Percentiles rank a stretch among this genome's conserved stretches.
phyloP scores from a whole-genome alignment of 2,329 filamentous ascomycete species.

The Trichophyton schoenleinii region DNA sequence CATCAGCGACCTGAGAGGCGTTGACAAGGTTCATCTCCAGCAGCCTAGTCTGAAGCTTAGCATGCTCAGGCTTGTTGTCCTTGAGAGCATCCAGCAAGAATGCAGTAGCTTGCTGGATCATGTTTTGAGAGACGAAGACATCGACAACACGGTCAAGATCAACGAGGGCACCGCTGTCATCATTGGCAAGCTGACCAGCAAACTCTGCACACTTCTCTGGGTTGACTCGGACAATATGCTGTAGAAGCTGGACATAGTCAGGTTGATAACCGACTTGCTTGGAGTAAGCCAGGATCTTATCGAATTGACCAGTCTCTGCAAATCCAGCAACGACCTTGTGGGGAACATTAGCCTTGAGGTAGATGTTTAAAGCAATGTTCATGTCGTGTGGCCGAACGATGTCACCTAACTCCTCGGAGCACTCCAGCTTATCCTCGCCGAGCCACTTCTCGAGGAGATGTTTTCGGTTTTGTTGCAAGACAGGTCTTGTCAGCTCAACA shows the following conservation, averaged over 20 bases:
- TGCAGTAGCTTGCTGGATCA: conserved; percentile 96
- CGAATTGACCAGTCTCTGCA: conserved; percentile 91
- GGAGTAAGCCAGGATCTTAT: conserved; percentile 88
- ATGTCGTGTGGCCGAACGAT: conserved; percentile 82
- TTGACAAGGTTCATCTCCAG: conserved; percentile 97
- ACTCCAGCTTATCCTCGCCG: conserved; percentile 87
- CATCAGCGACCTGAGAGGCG: conserved; percentile 92
- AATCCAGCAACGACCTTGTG: conserved; percentile 93
- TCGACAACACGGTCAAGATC: conserved; percentile 92
- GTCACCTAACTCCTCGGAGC: conserved; percentile 92
- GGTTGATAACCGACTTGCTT: conserved; percentile 76
- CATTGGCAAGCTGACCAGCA: conserved; percentile 79
- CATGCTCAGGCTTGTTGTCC: conserved; percentile 89
- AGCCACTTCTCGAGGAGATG: conserved; percentile 97
- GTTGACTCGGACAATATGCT: conserved; percentile 83
- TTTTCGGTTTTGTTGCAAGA: conserved; percentile 86
- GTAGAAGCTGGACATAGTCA: conserved; percentile 85
- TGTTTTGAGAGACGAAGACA: conserved; percentile 94
- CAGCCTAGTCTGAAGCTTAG: conserved; percentile 80
- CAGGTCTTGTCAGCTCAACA: conserved; percentile 81
- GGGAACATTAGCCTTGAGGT: conserved; percentile 77
- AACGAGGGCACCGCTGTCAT: conserved; percentile 73
- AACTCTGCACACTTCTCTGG: conserved; percentile 93
- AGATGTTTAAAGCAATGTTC: conserved; percentile 74
- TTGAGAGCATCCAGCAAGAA: conserved; percentile 93